Conservation (phyloP, 225 moss, liverwort and hornwort genomes). For the Bryoerythrophyllum caledonicum region DNA sequence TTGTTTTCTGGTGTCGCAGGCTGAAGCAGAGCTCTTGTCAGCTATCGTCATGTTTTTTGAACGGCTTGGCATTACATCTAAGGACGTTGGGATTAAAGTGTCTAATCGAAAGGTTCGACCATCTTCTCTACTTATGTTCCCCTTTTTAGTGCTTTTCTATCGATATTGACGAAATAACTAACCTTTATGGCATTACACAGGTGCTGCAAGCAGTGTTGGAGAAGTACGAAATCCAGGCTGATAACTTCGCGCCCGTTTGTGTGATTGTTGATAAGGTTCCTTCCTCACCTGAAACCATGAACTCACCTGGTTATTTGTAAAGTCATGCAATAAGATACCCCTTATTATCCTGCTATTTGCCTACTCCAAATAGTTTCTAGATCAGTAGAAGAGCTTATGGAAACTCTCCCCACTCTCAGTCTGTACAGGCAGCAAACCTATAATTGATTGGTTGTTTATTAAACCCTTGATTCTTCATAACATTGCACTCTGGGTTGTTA, state of each 20-base stretch:
- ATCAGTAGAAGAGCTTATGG: too few species aligned
- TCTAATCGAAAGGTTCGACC: conserved; percentile 16
- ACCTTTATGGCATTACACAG: neutral
- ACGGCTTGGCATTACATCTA: conserved; percentile 21
- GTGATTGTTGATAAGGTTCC: conserved; percentile 25
- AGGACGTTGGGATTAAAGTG: conserved; percentile 21
- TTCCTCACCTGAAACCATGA: neutral
- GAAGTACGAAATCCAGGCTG: conserved; percentile 20
- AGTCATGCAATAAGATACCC: too few species aligned
- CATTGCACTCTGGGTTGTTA: neutral
- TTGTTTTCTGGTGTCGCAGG: conserved; percentile 13
- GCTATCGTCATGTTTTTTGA: conserved; percentile 21
- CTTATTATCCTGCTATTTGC: too few species aligned
- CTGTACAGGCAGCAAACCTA: too few species aligned
- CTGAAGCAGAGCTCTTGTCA: conserved; percentile 21
- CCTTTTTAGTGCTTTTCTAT: neutral
- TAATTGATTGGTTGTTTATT: too few species aligned
- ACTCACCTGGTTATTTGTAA: neutral
- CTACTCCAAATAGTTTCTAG: too few species aligned
- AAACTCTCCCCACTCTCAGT: neutral
- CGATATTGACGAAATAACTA: neutral
- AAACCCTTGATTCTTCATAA: neutral
- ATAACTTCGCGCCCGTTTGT: conserved; percentile 21
- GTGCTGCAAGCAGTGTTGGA: conserved; percentile 26
- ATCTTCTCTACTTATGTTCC: neutral